These are phyloP conservation scores for Microcyclosporella mali DNA, from an alignment of 2,329 filamentous ascomycete species.

Conservation along the genomic window DNA sequence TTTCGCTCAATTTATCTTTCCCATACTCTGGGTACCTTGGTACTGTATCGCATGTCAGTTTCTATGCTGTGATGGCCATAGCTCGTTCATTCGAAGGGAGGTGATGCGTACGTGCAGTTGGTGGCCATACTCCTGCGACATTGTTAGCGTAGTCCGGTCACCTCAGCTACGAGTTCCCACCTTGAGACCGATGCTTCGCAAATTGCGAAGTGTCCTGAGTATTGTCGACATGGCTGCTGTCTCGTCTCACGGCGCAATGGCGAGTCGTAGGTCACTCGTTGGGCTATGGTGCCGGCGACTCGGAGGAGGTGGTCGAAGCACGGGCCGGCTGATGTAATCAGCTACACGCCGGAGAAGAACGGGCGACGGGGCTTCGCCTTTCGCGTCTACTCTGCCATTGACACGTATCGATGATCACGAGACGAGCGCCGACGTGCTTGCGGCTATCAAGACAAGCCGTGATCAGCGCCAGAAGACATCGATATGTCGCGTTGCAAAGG, in stretches of 20 bases:
- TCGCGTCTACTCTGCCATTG: neutral
- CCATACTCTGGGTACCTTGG: conserved; percentile 2
- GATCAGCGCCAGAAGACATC: neutral
- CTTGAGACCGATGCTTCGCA: conserved; percentile 84
- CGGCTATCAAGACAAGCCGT: conserved; percentile 13
- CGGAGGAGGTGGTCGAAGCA: neutral
- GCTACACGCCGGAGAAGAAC: neutral
- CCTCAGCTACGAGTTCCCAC: conserved; percentile 41
- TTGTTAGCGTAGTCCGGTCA: conserved; percentile 27
- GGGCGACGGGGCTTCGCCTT: no score
- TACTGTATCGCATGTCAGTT: conserved; percentile 25
- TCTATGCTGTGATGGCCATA: conserved; percentile 1
- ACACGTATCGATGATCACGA: conserved; percentile 24
- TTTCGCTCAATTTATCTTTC: conserved; percentile 3
- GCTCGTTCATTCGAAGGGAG: conserved; percentile 10
- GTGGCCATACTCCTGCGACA: conserved; percentile 71
- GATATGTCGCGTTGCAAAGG: conserved; percentile 17
- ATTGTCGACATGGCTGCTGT: conserved; percentile 76
- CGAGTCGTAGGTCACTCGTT: neutral
- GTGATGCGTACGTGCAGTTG: conserved; percentile 74
- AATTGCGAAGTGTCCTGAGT: conserved; percentile 74
- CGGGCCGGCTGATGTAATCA: neutral
- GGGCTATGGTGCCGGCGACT: no score
- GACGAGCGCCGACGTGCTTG: conserved; percentile 23
- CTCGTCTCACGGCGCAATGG: conserved; percentile 10